A percentile compares a stretch with the other conserved stretches of the same genome.
Conservation (phyloP, 2,329 filamentous ascomycete species). For the Microdochium bolleyi region DNA sequence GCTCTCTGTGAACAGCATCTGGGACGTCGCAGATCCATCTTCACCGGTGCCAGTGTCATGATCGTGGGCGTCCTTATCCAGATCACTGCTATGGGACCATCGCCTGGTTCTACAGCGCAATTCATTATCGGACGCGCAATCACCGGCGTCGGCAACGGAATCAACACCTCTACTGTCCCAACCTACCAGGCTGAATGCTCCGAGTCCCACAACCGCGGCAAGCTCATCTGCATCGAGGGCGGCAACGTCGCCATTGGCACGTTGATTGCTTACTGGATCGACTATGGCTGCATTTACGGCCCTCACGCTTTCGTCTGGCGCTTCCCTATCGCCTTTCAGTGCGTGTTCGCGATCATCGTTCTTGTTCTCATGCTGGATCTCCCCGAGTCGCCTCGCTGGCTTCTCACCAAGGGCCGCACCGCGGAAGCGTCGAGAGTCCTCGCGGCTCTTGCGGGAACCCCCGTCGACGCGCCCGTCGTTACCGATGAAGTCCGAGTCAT, state of each 20-base stretch:
- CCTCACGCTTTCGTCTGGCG: conserved; percentile 25
- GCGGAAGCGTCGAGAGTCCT: conserved; percentile 43
- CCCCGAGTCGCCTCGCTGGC: conserved; percentile 48
- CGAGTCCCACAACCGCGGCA: conserved; percentile 46
- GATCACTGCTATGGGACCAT: conserved; percentile 34
- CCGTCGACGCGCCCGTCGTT: conserved; percentile 31
- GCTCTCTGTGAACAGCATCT: no score
- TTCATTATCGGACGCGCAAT: conserved; percentile 40
- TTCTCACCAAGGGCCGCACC: conserved; percentile 32
- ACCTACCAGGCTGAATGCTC: conserved; percentile 31
- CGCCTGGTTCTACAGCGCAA: conserved; percentile 35
- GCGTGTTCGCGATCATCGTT: conserved; percentile 33
- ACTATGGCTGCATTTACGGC: conserved; percentile 27
- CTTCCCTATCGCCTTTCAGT: conserved; percentile 31
- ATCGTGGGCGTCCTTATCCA: conserved; percentile 49
- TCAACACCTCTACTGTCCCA: conserved; percentile 37
- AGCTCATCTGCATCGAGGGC: conserved; percentile 50
- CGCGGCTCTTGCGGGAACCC: conserved; percentile 44
- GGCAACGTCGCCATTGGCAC: conserved; percentile 32
- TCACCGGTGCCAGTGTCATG: conserved; percentile 43
- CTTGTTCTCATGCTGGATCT: conserved; percentile 28
- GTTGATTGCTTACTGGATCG: conserved; percentile 33
- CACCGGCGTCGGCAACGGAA: conserved; percentile 41
- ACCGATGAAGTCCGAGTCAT: conserved; percentile 38
- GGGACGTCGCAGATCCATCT: conserved; percentile 45